Base-by-base conservation (phyloP, 495 filamentous ascomycete species). In the Astrothelium macrocarpum region DNA sequence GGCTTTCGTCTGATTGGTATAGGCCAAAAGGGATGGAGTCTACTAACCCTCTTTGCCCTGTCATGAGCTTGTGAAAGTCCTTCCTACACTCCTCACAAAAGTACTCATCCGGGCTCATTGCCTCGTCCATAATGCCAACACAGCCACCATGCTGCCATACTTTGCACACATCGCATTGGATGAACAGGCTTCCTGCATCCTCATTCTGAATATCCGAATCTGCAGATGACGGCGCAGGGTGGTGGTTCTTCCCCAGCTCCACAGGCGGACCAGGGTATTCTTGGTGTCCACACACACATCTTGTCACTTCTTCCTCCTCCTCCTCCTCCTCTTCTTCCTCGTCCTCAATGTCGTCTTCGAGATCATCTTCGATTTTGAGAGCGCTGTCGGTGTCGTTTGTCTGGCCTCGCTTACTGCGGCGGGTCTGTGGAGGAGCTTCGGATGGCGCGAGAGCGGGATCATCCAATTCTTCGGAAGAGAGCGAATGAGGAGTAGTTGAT, bases 61-160 rank as follows among this genome's bases (percentile, higher is more conserved):
- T 85, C 64, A 81, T 85, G 64, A 94, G 85, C 68, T 83, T 90
- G 79, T 99, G 94, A 60, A 96, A 81, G 71, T 96, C 92, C 73
- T 89, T 88, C 67, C 88, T 86, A 74, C 94, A 99, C 75, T 88
- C 81, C 78, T 99, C 94, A 75, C 94, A 99, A 72, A 90, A 97
- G 79, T 99, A 99, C 77, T 97, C 90, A 53, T 97, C 93, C 34
- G 92, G 95, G 71, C 87, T 93, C 73, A 86, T 85, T 61, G 88
- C 86, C 73, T 93, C 90, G 66, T 95, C 90, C 81, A 91, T 91
- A 67, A 99, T 96, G 42, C 94, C 94, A 59, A 99, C 95, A 76
- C 94, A 99, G 63, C 90, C 91, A 71, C 94, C 95, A 70, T 99
- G 94, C 71, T 99, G 94, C 94, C 94, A 99, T 62, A 97, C 94